Base-by-base conservation (phyloP, 208 protist genomes). In the Crithidia sp. region DNA sequence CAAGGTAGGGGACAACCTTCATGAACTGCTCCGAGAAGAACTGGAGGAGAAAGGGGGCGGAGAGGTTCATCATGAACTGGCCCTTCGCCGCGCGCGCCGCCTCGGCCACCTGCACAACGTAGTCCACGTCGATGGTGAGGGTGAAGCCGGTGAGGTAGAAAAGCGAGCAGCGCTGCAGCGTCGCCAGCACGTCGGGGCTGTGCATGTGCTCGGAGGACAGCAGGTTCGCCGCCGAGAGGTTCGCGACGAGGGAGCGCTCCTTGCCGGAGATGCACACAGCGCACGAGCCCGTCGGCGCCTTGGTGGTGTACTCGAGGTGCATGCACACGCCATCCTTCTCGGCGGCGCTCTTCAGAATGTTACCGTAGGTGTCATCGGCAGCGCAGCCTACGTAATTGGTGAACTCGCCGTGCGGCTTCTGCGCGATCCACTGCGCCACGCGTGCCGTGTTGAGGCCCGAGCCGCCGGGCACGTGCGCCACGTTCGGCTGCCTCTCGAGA, bases 391-490 rank as follows among this genome's bases (percentile, higher is more conserved):
- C 86, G 83, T 95, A 98, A 37, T 86, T 81, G 28, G 62, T 69
- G 72, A 92, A 84, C 14, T 56, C 47, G 10, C 79, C 59, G 71
- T 82, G 77, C 6, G 85, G 78, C 13, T 83, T 81, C 77, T 95
- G 87, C 49, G 82, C 64, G 45, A 98, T 84, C 95, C 96, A 98
- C 86, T 99, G 95, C 49, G 89, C 90, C 41, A 99, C 97, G 52
- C 99, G 91, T 4, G 98, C 97, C 16, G 96, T 92, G 92, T 99
- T 99, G 75, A 99, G 96, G 7, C 97, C 98, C 39, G 98, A 94
- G 68, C 99, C 99, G 63, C 99, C 99, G 12, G 98, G 97, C 36
- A 99, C 97, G 84, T 98, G 99, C 57, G 96, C 82, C 12, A 98
- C 94, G 66, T 80, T 63, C 53, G 73, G 60, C 14, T 81, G 81